phyloP scores from a whole-genome alignment of 129 eudicot species.

The Helianthus tuberosus region DNA sequence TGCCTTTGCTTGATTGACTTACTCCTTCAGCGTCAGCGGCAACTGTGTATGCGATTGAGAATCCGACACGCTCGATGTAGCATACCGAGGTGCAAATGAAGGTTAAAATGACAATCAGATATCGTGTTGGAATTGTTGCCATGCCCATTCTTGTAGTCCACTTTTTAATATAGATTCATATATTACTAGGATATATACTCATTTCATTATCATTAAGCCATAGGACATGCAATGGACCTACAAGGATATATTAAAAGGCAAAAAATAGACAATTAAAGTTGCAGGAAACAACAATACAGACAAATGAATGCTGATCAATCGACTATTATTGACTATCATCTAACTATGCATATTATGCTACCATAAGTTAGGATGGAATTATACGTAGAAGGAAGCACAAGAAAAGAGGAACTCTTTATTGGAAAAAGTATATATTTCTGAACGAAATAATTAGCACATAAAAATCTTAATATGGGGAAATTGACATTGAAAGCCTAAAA shows the following conservation, averaged over 20 bases:
- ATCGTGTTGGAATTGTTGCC: conserved; percentile 63
- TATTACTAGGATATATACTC: conserved; percentile 10
- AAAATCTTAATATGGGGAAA: not conserved
- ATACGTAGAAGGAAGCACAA: not conserved
- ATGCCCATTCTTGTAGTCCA: conserved; percentile 45
- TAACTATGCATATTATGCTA: not conserved
- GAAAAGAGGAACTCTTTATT: not conserved
- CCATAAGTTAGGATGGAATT: conserved; percentile 4
- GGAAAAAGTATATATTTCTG: not conserved
- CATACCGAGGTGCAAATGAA: conserved; percentile 88
- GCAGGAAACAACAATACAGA: not conserved
- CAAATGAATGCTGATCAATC: not conserved
- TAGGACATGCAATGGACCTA: conserved; percentile 23
- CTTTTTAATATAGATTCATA: conserved; percentile 9
- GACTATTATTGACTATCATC: not conserved
- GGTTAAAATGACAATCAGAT: conserved; percentile 81
- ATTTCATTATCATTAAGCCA: not conserved
- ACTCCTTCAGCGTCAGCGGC: conserved; percentile 97
- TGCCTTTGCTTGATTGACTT: conserved; percentile 88
- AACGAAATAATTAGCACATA: not conserved
- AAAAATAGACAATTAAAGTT: not conserved
- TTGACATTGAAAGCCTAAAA: not conserved
- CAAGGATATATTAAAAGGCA: not conserved
- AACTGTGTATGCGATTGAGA: conserved; percentile 89
- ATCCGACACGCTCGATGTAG: conserved; percentile 92